Conservation (phyloP, 495 filamentous ascomycete genomes). For the Neurospora sp. region DNA sequence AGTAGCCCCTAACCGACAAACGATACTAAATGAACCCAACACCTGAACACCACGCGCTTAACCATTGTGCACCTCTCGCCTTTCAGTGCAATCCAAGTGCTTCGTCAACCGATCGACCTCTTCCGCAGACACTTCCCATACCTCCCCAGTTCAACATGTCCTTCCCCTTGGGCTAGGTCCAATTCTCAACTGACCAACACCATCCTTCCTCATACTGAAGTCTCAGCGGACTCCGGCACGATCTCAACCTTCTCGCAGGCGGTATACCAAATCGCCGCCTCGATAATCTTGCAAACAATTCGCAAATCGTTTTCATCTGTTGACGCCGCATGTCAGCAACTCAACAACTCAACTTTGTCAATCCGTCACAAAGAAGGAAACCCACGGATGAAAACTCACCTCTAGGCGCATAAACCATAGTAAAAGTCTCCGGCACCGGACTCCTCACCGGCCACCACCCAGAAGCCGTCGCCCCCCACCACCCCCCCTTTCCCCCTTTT, state of each 20-base stretch:
- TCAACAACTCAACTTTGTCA: neutral
- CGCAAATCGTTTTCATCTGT: slow-evolving; percentile 53
- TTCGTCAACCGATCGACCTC: neutral
- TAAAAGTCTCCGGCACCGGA: slow-evolving; percentile 57
- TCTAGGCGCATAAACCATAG: slow-evolving; percentile 79
- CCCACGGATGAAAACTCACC: slow-evolving; percentile 10
- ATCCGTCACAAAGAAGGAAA: too few relatives aligned
- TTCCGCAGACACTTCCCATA: neutral
- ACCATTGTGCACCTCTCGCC: neutral
- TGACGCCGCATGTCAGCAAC: slow-evolving; percentile 1
- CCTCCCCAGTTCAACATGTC: neutral
- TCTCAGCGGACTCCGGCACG: slow-evolving; percentile 1
- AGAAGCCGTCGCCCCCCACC: neutral
- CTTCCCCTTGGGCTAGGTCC: neutral
- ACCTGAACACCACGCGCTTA: neutral
- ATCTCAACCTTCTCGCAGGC: slow-evolving; percentile 33
- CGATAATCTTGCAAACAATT: slow-evolving; percentile 59
- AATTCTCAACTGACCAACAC: neutral
- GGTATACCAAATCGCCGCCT: slow-evolving; percentile 56
- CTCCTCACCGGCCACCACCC: slow-evolving; percentile 26
- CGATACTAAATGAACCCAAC: neutral
- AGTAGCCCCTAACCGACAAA: neutral
- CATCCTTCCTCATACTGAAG: neutral
- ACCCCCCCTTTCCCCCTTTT: neutral
- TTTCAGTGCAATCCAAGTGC: neutral